Conservation (phyloP, 2,329 filamentous ascomycete genomes). For the Exophiala viscosa region DNA sequence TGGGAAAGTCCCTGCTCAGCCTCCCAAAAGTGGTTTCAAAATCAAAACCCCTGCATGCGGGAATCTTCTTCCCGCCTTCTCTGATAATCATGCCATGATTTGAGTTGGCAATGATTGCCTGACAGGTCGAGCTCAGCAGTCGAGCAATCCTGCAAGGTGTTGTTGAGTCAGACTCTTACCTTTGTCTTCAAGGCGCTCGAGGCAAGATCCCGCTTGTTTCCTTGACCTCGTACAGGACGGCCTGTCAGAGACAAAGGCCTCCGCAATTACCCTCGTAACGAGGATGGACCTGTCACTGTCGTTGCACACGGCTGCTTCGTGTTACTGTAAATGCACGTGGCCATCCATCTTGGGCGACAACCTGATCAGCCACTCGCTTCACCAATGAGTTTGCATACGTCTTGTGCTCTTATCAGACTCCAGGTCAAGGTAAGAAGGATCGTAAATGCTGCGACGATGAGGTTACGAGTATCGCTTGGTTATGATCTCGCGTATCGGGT, state of each 20-base stretch:
- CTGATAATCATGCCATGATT: too few species aligned
- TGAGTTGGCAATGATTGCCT: too few species aligned
- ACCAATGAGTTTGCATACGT: constrained; percentile 5
- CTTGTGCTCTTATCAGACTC: not conserved
- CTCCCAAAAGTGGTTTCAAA: too few species aligned
- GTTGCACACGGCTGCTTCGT: constrained; percentile 7
- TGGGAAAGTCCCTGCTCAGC: too few species aligned
- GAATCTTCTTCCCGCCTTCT: too few species aligned
- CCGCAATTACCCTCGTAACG: constrained; percentile 5
- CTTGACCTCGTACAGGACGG: not conserved
- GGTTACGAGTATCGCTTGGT: constrained; percentile 2
- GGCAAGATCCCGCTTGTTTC: not conserved
- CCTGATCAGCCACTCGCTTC: not conserved
- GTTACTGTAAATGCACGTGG: constrained; percentile 15
- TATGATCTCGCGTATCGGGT: constrained; percentile 23
- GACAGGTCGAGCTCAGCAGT: too few species aligned
- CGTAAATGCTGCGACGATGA: too few species aligned
- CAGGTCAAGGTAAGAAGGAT: constrained; percentile 1
- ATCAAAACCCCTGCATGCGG: too few species aligned
- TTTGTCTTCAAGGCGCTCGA: too few species aligned
- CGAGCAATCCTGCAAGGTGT: too few species aligned
- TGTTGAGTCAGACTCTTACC: too few species aligned
- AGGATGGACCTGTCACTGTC: constrained; percentile 15
- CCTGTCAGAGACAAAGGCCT: not conserved
- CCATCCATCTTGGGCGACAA: constrained; percentile 12